Conservation (phyloP, 768 basidiomycete species). For the Cystofilobasidium ferigula region DNA sequence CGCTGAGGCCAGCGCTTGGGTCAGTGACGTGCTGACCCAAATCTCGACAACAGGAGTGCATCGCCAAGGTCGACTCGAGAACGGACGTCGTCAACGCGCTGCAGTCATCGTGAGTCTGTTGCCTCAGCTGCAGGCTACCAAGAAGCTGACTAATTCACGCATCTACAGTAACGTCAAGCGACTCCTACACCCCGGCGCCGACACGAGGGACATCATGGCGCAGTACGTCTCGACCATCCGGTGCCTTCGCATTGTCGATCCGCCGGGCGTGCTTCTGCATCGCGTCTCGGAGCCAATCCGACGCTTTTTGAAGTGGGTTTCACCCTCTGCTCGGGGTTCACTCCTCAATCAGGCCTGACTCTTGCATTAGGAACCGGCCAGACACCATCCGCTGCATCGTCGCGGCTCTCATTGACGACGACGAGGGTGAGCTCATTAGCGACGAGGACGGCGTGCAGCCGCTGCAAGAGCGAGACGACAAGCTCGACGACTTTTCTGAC, state of each 20-base stretch:
- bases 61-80: slow-evolving; percentile 45
- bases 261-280: slow-evolving; percentile 80
- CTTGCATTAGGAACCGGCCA: slow-evolving; percentile 55
- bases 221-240: slow-evolving; percentile 90
- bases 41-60: slow-evolving; percentile 33
- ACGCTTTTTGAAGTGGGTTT: slow-evolving; percentile 62
- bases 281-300: slow-evolving; percentile 89
- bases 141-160: not conserved
- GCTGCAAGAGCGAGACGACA: slow-evolving; percentile 54
- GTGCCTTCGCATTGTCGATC: slow-evolving; percentile 79
- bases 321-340: not conserved
- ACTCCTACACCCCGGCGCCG: slow-evolving; percentile 87
- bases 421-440: slow-evolving; percentile 60
- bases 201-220: slow-evolving; percentile 76
- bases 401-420: slow-evolving; percentile 55
- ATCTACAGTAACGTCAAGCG: slow-evolving; percentile 62
- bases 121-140: not conserved
- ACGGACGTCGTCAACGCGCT: slow-evolving; percentile 61
- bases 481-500: slow-evolving; percentile 72
- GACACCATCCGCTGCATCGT: slow-evolving; percentile 94
- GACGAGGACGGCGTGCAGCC: slow-evolving; percentile 57
- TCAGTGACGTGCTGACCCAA: slow-evolving; percentile 11
- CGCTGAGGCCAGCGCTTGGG: too few species aligned
- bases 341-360: not conserved
- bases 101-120: slow-evolving; percentile 57